Conservation (phyloP, 257 asterid genomes). For the Nicotiana knightiana region DNA sequence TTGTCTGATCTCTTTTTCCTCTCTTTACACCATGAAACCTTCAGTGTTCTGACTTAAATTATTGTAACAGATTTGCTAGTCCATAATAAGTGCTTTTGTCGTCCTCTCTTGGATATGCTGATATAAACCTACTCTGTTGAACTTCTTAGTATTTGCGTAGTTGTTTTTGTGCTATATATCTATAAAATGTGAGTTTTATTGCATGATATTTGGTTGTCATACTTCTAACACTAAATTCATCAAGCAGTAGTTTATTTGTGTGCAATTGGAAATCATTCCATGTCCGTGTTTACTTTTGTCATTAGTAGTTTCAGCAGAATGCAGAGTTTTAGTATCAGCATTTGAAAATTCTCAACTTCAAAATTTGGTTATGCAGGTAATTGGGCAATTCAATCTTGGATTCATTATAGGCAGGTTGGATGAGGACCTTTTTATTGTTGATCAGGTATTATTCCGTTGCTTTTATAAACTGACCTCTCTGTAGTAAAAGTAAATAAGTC, state of each 20-base stretch:
- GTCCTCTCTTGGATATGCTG: slow-evolving; percentile 1
- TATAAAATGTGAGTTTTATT: background rate
- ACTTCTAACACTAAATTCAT: background rate
- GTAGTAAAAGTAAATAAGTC: background rate
- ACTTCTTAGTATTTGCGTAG: background rate
- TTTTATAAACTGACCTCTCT: slow-evolving; percentile 8
- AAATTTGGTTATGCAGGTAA: slow-evolving; percentile 47
- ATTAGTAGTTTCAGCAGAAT: background rate
- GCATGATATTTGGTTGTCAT: background rate
- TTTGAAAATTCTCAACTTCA: background rate
- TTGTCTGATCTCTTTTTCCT: background rate
- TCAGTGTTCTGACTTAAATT: background rate
- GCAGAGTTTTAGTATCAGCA: background rate
- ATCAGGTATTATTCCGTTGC: slow-evolving; percentile 59
- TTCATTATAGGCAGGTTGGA: slow-evolving; percentile 85
- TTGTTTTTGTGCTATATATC: background rate
- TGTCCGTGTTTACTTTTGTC: background rate
- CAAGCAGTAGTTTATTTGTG: background rate
- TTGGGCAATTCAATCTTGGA: slow-evolving; percentile 97
- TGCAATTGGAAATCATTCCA: background rate
- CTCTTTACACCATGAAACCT: background rate
- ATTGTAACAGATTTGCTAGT: background rate
- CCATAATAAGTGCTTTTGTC: background rate
- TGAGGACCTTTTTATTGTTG: slow-evolving; percentile 89
- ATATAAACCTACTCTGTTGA: background rate